Conservation (phyloP, 257 asterid genomes). For the Scutellaria galericulata region DNA sequence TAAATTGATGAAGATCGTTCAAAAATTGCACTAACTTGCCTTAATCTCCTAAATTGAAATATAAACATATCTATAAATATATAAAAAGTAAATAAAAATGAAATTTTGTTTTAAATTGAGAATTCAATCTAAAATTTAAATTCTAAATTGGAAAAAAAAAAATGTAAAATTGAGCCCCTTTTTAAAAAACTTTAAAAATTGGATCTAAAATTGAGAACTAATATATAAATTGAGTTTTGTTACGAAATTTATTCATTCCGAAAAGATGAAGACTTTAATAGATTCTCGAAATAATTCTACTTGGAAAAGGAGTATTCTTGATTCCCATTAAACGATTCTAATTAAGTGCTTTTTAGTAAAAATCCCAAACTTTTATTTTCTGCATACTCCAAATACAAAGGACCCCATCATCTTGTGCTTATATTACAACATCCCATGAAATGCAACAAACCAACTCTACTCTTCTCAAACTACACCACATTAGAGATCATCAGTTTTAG, state of each 20-base stretch:
- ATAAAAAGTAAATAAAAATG: no score
- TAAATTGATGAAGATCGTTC: no score
- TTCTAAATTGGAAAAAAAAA: no score
- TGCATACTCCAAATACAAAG: conserved; percentile 7
- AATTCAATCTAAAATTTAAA: no score
- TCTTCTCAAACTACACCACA: background rate
- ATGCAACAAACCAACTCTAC: background rate
- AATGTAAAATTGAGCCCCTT: no score
- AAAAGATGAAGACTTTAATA: conserved; percentile 28
- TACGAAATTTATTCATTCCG: background rate
- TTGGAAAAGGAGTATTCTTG: conserved; percentile 42
- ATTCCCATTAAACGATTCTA: conserved; percentile 50
- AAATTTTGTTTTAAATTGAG: no score
- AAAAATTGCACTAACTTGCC: no score
- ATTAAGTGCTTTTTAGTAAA: conserved; percentile 36
- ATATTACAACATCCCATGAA: conserved; percentile 1
- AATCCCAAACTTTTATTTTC: conserved; percentile 20
- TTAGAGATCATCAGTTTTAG: background rate
- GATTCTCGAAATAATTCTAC: conserved; percentile 42
- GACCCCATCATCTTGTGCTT: conserved; percentile 7
- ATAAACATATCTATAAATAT: no score
- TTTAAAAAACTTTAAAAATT: no score
- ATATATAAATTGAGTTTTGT: no score
- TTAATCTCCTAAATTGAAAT: no score
- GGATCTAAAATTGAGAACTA: no score